A percentile compares a stretch with the other conserved stretches of the same genome.
phyloP scores from a whole-genome alignment of 2,329 filamentous ascomycete species.

The Ceratocystis variospora region DNA sequence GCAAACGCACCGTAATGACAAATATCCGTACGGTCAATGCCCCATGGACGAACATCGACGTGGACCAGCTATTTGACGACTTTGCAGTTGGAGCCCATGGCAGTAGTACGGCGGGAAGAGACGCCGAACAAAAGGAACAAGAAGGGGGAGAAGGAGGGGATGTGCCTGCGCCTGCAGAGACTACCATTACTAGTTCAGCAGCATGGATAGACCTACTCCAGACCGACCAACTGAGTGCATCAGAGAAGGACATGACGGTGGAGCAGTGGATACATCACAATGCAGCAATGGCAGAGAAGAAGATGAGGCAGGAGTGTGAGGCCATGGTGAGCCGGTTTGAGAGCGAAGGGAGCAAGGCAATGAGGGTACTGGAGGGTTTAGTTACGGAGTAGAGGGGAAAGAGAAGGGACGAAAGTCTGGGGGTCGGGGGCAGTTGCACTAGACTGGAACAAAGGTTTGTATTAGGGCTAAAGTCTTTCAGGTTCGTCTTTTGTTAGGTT shows the following conservation, averaged over 20 bases:
- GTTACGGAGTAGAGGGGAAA: slow-evolving; percentile 33
- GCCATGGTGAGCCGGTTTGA: slow-evolving; percentile 71
- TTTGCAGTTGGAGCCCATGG: slow-evolving; percentile 20
- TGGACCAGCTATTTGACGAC: slow-evolving; percentile 55
- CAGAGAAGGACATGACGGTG: slow-evolving; percentile 81
- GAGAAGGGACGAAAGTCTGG: neutral
- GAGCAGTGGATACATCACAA: slow-evolving; percentile 85
- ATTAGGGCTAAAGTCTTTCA: neutral
- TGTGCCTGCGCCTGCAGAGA: slow-evolving; percentile 26
- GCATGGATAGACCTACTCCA: slow-evolving; percentile 36
- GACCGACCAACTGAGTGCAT: slow-evolving; percentile 50
- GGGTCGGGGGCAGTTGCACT: neutral
- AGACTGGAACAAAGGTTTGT: neutral
- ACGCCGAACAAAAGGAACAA: neutral
- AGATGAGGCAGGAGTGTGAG: slow-evolving; percentile 69
- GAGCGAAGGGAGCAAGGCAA: slow-evolving; percentile 62
- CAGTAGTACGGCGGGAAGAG: neutral
- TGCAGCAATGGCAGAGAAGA: slow-evolving; percentile 65
- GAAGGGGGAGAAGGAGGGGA: neutral
- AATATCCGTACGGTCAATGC: slow-evolving; percentile 37
- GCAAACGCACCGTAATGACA: slow-evolving; percentile 21
- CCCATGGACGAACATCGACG: slow-evolving; percentile 60
- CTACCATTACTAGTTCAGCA: slow-evolving; percentile 36
- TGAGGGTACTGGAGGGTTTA: slow-evolving; percentile 63
- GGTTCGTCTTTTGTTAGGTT: neutral